These are phyloP conservation scores for Hymenoscyphus occultus DNA, from an alignment of 2,329 filamentous ascomycete genomes.

Conservation along the genomic window DNA sequence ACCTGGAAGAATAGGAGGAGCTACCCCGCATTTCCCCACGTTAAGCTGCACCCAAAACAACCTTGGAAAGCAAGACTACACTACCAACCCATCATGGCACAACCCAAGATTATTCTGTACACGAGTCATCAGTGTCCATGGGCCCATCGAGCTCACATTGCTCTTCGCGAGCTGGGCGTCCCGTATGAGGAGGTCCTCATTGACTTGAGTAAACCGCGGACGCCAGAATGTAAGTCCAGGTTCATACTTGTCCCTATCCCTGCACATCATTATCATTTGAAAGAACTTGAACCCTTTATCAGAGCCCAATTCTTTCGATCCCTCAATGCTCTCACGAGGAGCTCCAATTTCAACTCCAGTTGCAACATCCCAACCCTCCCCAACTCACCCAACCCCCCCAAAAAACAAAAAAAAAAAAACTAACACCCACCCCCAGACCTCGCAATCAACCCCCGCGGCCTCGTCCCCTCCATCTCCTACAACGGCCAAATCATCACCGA, in stretches of 20 bases:
- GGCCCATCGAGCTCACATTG: conserved; percentile 74
- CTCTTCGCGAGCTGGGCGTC: conserved; percentile 62
- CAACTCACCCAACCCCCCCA: too few species aligned
- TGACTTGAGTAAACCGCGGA: conserved; percentile 65
- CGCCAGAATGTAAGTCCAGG: conserved; percentile 38
- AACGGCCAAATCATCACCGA: conserved; percentile 68
- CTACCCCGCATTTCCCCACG: background rate
- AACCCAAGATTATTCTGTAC: conserved; percentile 57
- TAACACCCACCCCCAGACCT: conserved; percentile 59
- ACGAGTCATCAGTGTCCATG: conserved; percentile 69
- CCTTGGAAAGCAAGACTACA: background rate
- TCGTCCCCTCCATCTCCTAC: conserved; percentile 70
- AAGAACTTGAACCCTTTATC: too few species aligned
- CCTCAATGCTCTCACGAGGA: background rate
- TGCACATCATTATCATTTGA: background rate
- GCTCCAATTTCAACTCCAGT: background rate
- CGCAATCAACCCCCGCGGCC: conserved; percentile 72
- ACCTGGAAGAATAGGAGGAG: too few species aligned
- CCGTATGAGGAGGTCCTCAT: conserved; percentile 70
- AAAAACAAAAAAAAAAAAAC: background rate
- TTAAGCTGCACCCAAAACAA: background rate
- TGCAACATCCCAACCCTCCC: too few species aligned
- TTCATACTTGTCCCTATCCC: background rate
- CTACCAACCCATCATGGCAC: background rate
- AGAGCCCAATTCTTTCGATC: background rate